Base-by-base conservation (phyloP, 1,284 basidiomycete genomes). In the Tylopilus sp. region DNA sequence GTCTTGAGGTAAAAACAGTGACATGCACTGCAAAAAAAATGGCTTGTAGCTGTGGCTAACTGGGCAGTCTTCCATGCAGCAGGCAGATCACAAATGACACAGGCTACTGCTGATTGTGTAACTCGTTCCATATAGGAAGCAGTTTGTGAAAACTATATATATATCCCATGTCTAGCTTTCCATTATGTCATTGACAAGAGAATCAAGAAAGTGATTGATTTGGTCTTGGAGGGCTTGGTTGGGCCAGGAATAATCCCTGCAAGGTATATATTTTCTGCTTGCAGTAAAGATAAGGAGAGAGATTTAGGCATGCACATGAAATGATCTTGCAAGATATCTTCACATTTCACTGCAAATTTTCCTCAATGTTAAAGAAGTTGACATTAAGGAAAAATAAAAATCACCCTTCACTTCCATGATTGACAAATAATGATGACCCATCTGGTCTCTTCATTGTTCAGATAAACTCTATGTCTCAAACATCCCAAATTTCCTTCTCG, bases 1-100 rank as follows among this genome's bases (percentile, higher is more conserved):
- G 31, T 53, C 3, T 10, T n/a, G 0, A n/a, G 17, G 7, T 42
- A 34, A 15, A 1, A 37, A 20, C 50, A 56, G 9, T 60, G 46
- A 50, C 73, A 73, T 5, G 62, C 49, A 0, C 63, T 64, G 38
- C 73, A 76, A 45, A 70, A 71, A 36, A 64, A 57, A 6, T 59
- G 51, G 12, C 53, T 55, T 1, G 12, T 55, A 1, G 28, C 4
- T 1, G 3, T 24, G 10, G 42, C 43, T 7, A 57, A 2, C n/a
- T 52, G 58, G 0, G 33, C 48, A 18, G 57, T 43, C 46, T 74
- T 66, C 3, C 66, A 52, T 1, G 65, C 63, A 1, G 68, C 71
- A 0, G 62, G 66, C 15, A 74, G 59, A 53, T 75, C 69, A 35
- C 63, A 69, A 0, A 74, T 57, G 0, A 60, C 26, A 26, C 59